Evolutionary conservation across 192 early-diverging fungal species (phyloP).

Genomic region (Globomyces pollinis-pini): DNA sequence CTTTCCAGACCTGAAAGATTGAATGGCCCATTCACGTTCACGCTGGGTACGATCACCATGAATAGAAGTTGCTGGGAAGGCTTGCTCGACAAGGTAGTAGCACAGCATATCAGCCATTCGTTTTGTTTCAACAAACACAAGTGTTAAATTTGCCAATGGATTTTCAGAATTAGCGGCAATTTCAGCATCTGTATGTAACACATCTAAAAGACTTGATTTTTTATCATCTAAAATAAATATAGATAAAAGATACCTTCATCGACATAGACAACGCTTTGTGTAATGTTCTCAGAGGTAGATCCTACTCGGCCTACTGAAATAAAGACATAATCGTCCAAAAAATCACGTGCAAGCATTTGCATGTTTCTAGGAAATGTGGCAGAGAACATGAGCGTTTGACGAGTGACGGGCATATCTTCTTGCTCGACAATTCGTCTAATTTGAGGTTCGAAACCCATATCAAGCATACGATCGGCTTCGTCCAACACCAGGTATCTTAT

Average conservation of each 20-base stretch:
- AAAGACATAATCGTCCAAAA: slow-evolving; percentile 71
- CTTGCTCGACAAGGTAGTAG: slow-evolving; percentile 64
- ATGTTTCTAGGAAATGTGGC: slow-evolving; percentile 96
- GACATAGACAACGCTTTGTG: slow-evolving; percentile 86
- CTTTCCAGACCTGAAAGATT: slow-evolving; percentile 72
- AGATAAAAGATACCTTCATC: too few relatives aligned
- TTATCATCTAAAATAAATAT: too few relatives aligned
- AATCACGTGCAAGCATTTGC: slow-evolving; percentile 85
- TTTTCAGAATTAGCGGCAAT: slow-evolving; percentile 31
- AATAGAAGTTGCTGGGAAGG: slow-evolving; percentile 90
- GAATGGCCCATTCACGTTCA: slow-evolving; percentile 87
- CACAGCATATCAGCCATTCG: slow-evolving; percentile 83
- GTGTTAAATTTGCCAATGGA: slow-evolving; percentile 59
- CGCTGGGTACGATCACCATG: slow-evolving; percentile 94
- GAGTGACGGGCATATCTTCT: slow-evolving; percentile 59
- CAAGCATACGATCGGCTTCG: slow-evolving; percentile 64
- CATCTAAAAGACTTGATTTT: slow-evolving; percentile 77
- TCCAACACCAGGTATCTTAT: slow-evolving; percentile 64
- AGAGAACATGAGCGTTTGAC: slow-evolving; percentile 95
- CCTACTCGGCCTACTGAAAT: slow-evolving; percentile 87
- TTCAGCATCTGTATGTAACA: slow-evolving; percentile 41
- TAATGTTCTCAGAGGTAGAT: slow-evolving; percentile 91
- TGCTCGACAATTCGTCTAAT: slow-evolving; percentile 77
- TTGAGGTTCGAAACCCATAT: slow-evolving; percentile 96
- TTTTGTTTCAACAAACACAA: slow-evolving; percentile 98